Conservation (phyloP, 1,284 basidiomycete species). For the Malassezia globosa region DNA sequence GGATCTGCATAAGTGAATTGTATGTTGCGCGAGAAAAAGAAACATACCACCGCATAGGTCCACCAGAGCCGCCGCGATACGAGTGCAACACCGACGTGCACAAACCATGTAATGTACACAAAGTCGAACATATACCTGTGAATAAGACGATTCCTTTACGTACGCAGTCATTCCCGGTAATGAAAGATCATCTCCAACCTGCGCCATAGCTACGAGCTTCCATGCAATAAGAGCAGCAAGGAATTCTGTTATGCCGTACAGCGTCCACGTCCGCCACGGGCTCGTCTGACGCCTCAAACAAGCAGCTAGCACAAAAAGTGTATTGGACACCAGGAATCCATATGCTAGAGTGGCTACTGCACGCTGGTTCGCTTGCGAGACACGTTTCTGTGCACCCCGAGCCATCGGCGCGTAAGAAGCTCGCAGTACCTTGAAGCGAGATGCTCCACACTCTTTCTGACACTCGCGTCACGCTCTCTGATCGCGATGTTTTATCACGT, state of each 20-base stretch:
- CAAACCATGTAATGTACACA: constrained; percentile 48
- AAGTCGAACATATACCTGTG: constrained; percentile 48
- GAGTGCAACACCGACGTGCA: constrained; percentile 42
- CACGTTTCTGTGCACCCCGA: constrained; percentile 27
- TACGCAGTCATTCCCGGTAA: constrained; percentile 43
- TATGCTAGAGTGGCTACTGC: constrained; percentile 27
- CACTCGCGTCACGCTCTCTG: too few relatives aligned
- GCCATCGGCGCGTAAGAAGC: too few relatives aligned
- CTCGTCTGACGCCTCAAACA: constrained; percentile 16
- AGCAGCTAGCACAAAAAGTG: constrained; percentile 25
- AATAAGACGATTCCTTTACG: constrained; percentile 4
- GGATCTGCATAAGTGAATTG: constrained; percentile 30
- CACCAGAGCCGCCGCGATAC: constrained; percentile 20
- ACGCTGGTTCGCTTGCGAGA: constrained; percentile 30
- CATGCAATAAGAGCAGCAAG: constrained; percentile 34
- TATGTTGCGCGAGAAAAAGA: too few relatives aligned
- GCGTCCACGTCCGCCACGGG: constrained; percentile 14
- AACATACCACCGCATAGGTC: constrained; percentile 14
- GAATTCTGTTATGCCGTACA: constrained; percentile 35
- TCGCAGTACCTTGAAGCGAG: constrained; percentile 8
- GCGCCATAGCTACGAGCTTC: constrained; percentile 41
- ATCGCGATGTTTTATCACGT: too few relatives aligned
- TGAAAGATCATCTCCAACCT: constrained; percentile 38
- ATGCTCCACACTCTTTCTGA: too few relatives aligned
- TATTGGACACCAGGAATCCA: constrained; percentile 38